These are phyloP conservation scores for Bjerkandera adusta DNA, from an alignment of 1,284 basidiomycete genomes.

Conservation along the genomic window DNA sequence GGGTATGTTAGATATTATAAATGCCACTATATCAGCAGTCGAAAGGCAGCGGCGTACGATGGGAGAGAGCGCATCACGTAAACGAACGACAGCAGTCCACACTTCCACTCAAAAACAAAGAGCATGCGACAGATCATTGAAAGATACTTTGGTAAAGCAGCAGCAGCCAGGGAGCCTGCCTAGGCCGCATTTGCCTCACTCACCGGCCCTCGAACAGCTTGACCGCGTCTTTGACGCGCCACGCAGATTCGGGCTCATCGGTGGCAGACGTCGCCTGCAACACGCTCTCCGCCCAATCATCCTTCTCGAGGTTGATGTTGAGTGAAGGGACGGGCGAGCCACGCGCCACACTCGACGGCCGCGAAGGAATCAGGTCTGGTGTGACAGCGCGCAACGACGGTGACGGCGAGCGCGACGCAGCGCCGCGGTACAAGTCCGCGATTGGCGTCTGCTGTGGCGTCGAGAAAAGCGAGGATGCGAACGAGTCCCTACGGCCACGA, in stretches of 20 bases:
- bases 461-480: slow-evolving; percentile 26
- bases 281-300: slow-evolving; percentile 60
- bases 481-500: slow-evolving; percentile 23
- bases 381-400: slow-evolving; percentile 34
- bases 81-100: too few relatives aligned
- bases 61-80: too few relatives aligned
- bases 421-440: slow-evolving; percentile 40
- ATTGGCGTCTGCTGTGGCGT: slow-evolving; percentile 43
- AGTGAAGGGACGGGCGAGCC: background rate
- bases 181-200: too few relatives aligned
- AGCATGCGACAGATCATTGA: too few relatives aligned
- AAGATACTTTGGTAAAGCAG: too few relatives aligned
- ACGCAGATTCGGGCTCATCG: background rate
- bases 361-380: slow-evolving; percentile 24
- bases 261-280: slow-evolving; percentile 34
- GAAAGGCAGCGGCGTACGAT: too few relatives aligned
- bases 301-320: slow-evolving; percentile 23
- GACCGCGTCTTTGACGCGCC: slow-evolving; percentile 4
- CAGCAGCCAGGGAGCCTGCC: too few relatives aligned
- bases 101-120: too few relatives aligned
- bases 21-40: too few relatives aligned
- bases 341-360: slow-evolving; percentile 16
- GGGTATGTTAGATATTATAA: too few relatives aligned
- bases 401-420: too few relatives aligned
- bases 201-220: slow-evolving; percentile 4